Evolutionary conservation across 345 rosid genomes (phyloP).

Genomic region (Salix suchowensis): DNA sequence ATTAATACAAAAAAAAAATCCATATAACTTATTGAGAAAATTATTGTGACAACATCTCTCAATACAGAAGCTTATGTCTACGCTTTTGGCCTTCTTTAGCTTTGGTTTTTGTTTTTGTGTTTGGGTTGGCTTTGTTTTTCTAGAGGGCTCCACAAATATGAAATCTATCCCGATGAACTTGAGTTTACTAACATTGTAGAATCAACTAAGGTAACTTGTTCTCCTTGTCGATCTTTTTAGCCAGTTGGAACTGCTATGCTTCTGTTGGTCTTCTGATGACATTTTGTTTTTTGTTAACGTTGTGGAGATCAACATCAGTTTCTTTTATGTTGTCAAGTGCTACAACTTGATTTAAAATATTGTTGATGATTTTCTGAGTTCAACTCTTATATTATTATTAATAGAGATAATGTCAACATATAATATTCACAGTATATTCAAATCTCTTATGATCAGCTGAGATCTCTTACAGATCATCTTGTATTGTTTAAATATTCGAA

Average conservation of each 20-base stretch:
- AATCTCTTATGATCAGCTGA: too few species aligned
- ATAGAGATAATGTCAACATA: too few species aligned
- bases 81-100: background rate
- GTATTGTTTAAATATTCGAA: too few species aligned
- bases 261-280: background rate
- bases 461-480: too few species aligned
- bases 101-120: background rate
- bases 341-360: background rate
- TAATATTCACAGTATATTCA: too few species aligned
- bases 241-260: background rate
- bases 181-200: constrained; percentile 75
- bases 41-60: too few species aligned
- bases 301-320: background rate
- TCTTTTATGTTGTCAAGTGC: background rate
- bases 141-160: constrained; percentile 96
- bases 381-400: too few species aligned
- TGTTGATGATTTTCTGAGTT: background rate
- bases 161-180: constrained; percentile 65
- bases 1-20: too few species aligned
- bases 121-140: background rate
- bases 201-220: constrained; percentile 55
- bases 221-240: background rate
- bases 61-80: too few species aligned
- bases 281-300: background rate
- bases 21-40: too few species aligned